Percentiles rank a stretch among this genome's conserved stretches.
These are phyloP conservation scores for Rhizopus arrhizus DNA, from an alignment of 371 early-diverging fungal species.

Conservation along the genomic window DNA sequence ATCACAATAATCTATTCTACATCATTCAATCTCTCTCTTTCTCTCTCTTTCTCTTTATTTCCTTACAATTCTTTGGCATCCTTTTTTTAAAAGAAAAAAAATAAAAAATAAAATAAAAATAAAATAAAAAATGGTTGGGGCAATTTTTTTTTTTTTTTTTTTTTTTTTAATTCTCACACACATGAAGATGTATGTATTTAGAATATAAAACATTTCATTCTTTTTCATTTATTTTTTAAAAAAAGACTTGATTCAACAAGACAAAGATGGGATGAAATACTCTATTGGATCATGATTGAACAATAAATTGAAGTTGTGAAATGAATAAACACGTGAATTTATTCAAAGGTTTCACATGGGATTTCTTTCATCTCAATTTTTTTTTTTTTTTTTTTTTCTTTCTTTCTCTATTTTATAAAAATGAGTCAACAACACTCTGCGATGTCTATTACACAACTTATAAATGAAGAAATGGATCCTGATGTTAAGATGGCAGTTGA, in stretches of 20 bases:
- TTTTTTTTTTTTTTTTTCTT: slow-evolving; percentile 18
- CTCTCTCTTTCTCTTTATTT: not conserved
- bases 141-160: not conserved
- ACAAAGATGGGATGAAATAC: too few species aligned
- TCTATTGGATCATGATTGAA: too few species aligned
- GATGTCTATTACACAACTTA: slow-evolving; percentile 46
- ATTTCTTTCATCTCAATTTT: slow-evolving; percentile 7
- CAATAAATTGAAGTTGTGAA: not conserved
- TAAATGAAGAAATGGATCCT: slow-evolving; percentile 41
- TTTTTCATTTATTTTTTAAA: not conserved
- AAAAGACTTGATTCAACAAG: too few species aligned
- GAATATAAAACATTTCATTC: not conserved
- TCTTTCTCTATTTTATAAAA: slow-evolving; percentile 16
- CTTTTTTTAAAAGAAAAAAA: not conserved
- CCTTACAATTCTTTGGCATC: slow-evolving; percentile 31
- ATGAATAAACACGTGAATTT: slow-evolving; percentile 20
- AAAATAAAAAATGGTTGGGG: slow-evolving; percentile 8
- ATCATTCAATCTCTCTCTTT: not conserved
- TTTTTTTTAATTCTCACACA: too few species aligned
- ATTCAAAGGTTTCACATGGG: slow-evolving; percentile 18
- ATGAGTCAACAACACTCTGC: slow-evolving; percentile 23
- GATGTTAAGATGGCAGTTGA: slow-evolving; percentile 71
- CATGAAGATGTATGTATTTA: too few species aligned
- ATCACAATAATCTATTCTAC: slow-evolving; percentile 45
- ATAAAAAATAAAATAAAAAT: slow-evolving; percentile 7